Evolutionary conservation across 164 flowering plant genomes (phyloP), one percentile per base, ranked within the genome.

Genomic region (Magnolia kwangsiensis): DNA sequence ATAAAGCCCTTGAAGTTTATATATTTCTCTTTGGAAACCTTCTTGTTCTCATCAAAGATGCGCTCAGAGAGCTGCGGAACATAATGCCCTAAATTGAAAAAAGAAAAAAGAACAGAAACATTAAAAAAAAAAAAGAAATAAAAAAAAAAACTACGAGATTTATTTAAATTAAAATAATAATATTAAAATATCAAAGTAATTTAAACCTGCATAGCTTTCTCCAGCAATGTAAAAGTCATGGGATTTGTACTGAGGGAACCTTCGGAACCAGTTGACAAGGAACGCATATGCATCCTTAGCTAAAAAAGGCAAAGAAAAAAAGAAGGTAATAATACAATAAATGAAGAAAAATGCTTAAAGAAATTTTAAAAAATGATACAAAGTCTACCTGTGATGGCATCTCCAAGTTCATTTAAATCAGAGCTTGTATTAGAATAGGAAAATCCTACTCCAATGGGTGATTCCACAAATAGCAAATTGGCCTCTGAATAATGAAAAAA

Each of bases 201-300:
- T 45, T 11, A 7, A 85, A 89, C 97, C 97, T 83, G 90, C 97
- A 64, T 92, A 91, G 82, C 98, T 92, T 79, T 94, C 98, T 9
- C 98, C 98, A 37, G 96, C 49, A 31, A 94, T 86, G 85, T 84
- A 92, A 76, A 92, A 91, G 4, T 92, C 92, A 73, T 84, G 90
- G 19, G 87, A 84, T 77, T 85, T 90, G 83, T 63, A 94, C 37
- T 90, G 89, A 7, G 97, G 98, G 69, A 91, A 94, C 80, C 92
- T 87, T 74, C 69, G 59, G 51, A 92, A 90, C 98, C 98, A 94
- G 72, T 88, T 85, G 61, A 90, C 76, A 7, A 92, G 86, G 76
- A 94, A 94, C 10, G 19, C 59, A 51, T 90, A 88, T 0, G 92
- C 83, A 74, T 91, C 95, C 77, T 77, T 67, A 0, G 98, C 98